phyloP scores from a whole-genome alignment of 176 grass and related monocot species.

The Triticum dicoccoides region DNA sequence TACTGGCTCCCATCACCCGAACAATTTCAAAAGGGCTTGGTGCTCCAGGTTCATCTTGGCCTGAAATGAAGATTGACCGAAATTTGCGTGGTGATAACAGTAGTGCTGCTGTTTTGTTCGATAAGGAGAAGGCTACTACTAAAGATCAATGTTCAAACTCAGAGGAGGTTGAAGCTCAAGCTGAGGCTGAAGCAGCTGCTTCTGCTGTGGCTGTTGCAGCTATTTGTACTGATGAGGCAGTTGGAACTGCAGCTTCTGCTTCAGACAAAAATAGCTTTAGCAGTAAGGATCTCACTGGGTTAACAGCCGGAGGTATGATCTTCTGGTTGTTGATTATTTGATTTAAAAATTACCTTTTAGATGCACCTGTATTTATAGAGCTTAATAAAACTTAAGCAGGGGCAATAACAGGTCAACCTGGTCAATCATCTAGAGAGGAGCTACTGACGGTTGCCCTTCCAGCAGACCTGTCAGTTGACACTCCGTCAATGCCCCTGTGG shows the following conservation, averaged over 20 bases:
- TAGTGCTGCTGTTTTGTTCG: constrained; percentile 41
- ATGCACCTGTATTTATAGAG: constrained; percentile 28
- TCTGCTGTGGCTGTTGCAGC: constrained; percentile 91
- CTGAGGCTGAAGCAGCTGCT: constrained; percentile 92
- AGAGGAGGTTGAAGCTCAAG: constrained; percentile 55
- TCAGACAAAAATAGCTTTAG: constrained; percentile 61
- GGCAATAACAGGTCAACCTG: constrained; percentile 36
- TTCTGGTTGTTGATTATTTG: constrained; percentile 26
- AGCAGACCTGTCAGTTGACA: constrained; percentile 94
- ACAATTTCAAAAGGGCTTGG: constrained; percentile 68
- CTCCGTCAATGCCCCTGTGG: constrained; percentile 74
- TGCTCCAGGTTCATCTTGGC: constrained; percentile 71
- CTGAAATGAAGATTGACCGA: constrained; percentile 57
- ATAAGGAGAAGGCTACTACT: constrained; percentile 42
- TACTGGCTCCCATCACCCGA: constrained; percentile 58
- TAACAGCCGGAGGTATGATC: constrained; percentile 62
- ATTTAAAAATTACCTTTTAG: constrained; percentile 13
- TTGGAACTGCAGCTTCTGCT: constrained; percentile 42
- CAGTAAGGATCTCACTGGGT: constrained; percentile 45
- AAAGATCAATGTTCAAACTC: constrained; percentile 46
- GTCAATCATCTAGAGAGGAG: constrained; percentile 69
- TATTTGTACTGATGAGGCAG: constrained; percentile 81
- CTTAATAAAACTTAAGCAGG: constrained; percentile 34
- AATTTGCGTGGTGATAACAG: constrained; percentile 41
- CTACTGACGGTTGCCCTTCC: constrained; percentile 79